phyloP scores from a whole-genome alignment of 441 rosid genomes.

The California macrophylla region DNA sequence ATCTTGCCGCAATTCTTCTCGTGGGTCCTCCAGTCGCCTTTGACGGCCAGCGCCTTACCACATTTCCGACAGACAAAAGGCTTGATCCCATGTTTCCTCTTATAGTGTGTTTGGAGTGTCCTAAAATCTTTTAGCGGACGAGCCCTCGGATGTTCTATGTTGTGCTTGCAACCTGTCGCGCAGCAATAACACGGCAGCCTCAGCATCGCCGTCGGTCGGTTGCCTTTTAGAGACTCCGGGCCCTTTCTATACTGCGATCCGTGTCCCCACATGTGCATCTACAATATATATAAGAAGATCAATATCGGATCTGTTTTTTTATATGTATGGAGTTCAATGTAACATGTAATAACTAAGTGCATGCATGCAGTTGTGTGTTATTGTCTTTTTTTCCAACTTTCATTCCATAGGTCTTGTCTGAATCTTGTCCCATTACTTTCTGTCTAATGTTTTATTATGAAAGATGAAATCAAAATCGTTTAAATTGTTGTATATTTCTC shows the following conservation, averaged over 20 bases:
- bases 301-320: too few species aligned
- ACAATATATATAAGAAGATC: background rate
- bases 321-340: too few species aligned
- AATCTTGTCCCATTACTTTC: too few species aligned
- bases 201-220: constrained; percentile 84
- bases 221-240: constrained; percentile 85
- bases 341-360: too few species aligned
- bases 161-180: constrained; percentile 79
- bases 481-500: too few species aligned
- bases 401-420: too few species aligned
- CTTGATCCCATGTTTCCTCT: constrained; percentile 78
- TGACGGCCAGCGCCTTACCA: constrained; percentile 79
- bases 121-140: constrained; percentile 85
- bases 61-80: constrained; percentile 87
- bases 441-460: too few species aligned
- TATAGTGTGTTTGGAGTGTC: constrained; percentile 98
- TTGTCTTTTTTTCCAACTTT: too few species aligned
- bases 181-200: constrained; percentile 91
- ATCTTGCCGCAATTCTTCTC: constrained; percentile 97
- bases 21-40: constrained; percentile 97
- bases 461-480: too few species aligned
- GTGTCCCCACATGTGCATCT: constrained; percentile 99
- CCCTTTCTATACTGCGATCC: constrained; percentile 95
- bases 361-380: too few species aligned
- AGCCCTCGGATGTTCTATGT: constrained; percentile 84